Evolutionary conservation across 164 flowering plant species (phyloP), one percentile per base, ranked within the genome.

Genomic region (Hamamelis virginiana): DNA sequence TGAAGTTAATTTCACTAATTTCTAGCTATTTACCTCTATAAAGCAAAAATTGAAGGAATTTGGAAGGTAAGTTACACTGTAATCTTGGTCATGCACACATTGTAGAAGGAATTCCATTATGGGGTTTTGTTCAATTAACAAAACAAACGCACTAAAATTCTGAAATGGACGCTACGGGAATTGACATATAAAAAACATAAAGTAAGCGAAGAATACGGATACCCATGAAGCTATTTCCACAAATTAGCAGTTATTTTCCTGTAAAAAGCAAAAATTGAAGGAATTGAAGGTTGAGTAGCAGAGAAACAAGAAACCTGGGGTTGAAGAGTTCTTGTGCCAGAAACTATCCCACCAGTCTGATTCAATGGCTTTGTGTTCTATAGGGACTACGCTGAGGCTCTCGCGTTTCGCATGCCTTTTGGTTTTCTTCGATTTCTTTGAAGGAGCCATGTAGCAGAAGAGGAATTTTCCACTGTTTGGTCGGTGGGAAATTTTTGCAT

Each of bases 311-410:
- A 19, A 51, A 80, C 85, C 88, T 77, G 81, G 71, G 66, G 63
- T 9, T 13, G 84, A 61, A 51, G 90, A 87, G 68, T 86, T 90
- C 75, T 82, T 90, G 62, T 63, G 80, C 94, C 91, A 87, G 84
- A 92, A 92, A 70, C 70, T 62, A 23, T 83, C 87, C 98, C 96
- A 92, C 96, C 95, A 92, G 38, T 91, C 96, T 19, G 85, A 77
- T 5, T 92, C 98, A 45, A 64, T 46, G 56, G 87, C 71, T 59
- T 77, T 85, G 71, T 85, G 86, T 0, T 87, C 91, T 9, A 66
- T 26, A 12, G 94, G 83, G 59, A 65, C 83, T 9, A 72, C 59
- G 59, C 61, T 75, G 1, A 62, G 26, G 50, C 59, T 65, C 33
- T 62, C 74, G 66, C 50, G 62, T 65, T 77, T 82, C 13, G 74